Evolutionary conservation across 495 filamentous ascomycete genomes (phyloP).

Genomic region (Aspergillus ostianus): DNA sequence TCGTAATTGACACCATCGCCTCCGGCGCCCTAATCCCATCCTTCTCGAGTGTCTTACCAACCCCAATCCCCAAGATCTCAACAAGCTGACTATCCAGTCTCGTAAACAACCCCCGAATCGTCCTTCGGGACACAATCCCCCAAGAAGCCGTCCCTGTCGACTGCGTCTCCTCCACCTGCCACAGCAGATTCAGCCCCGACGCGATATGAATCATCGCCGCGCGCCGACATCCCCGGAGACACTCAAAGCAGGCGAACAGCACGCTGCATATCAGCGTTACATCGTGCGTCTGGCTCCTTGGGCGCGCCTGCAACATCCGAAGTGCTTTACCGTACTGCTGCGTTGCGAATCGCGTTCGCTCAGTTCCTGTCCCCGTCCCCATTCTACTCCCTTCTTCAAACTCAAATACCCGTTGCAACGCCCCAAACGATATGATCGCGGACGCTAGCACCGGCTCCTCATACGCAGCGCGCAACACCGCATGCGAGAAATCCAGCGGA

Average conservation of each 20-base stretch:
- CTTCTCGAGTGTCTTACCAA: background rate
- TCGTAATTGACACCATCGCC: background rate
- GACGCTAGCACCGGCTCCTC: background rate
- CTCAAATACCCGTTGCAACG: slow-evolving; percentile 6
- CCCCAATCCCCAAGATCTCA: background rate
- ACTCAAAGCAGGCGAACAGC: slow-evolving; percentile 9
- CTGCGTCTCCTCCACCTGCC: background rate
- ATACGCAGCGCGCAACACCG: slow-evolving; percentile 1
- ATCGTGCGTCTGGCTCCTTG: background rate
- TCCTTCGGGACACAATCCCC: background rate
- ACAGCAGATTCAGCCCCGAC: slow-evolving; percentile 7
- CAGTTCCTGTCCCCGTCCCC: background rate
- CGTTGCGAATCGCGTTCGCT: background rate
- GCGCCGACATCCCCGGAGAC: slow-evolving; percentile 6
- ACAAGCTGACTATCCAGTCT: slow-evolving; percentile 9
- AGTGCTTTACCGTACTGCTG: slow-evolving; percentile 5
- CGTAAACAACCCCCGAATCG: slow-evolving; percentile 1
- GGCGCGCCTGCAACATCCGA: background rate
- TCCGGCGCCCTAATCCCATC: too few species aligned
- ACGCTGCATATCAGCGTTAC: slow-evolving; percentile 3
- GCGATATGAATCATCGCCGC: slow-evolving; percentile 8
- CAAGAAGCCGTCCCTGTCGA: background rate
- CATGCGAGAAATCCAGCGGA: background rate
- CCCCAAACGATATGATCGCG: slow-evolving; percentile 1
- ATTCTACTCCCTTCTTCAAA: background rate